These are phyloP conservation scores for Amylocarpus encephaloides DNA, from an alignment of 2,329 filamentous ascomycete genomes.

Conservation along the genomic window DNA sequence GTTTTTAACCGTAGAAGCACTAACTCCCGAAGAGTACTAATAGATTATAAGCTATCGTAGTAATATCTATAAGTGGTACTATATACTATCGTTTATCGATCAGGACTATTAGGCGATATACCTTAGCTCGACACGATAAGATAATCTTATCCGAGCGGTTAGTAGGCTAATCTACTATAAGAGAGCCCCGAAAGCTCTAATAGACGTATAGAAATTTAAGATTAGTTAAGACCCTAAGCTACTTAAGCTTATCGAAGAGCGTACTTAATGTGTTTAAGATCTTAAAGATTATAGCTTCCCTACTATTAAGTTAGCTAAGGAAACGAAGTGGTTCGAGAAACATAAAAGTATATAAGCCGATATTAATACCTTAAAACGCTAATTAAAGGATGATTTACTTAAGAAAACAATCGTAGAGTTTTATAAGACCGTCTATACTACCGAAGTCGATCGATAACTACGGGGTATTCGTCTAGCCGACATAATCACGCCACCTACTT, in stretches of 20 bases:
- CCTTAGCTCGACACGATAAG: no score
- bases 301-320: constrained; percentile 18
- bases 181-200: constrained; percentile 14
- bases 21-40: constrained; percentile 19
- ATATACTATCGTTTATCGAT: no score
- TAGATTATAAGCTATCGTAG: constrained; percentile 3
- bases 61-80: no score
- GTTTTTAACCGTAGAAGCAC: no score
- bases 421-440: constrained; percentile 18
- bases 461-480: constrained; percentile 19
- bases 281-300: constrained; percentile 17
- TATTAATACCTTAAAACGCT: constrained; percentile 16
- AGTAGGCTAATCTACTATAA: constrained; percentile 12
- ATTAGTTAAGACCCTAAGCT: constrained; percentile 12
- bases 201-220: constrained; percentile 16
- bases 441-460: constrained; percentile 21
- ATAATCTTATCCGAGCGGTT: not conserved
- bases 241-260: no score
- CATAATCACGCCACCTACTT: constrained; percentile 16
- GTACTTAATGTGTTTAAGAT: constrained; percentile 7
- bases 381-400: constrained; percentile 17
- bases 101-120: no score
- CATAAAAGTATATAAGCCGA: constrained; percentile 16
- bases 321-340: constrained; percentile 9
- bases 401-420: constrained; percentile 20